Conservation (phyloP, 2,329 filamentous ascomycete species). For the Monilinia polystroma region DNA sequence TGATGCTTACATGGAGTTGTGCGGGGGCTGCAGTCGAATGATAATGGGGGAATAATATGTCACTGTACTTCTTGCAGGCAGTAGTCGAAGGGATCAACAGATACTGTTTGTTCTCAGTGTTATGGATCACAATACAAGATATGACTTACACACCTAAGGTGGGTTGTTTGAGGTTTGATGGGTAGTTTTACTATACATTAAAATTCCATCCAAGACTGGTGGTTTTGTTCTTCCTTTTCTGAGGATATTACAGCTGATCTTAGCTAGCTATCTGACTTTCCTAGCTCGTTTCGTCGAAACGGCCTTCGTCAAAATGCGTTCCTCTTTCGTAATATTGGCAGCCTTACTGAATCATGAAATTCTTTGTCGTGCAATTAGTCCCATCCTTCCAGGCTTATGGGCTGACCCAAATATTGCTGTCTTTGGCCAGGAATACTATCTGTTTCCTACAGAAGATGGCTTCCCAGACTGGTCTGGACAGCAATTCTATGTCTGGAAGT, state of each 20-base stretch:
- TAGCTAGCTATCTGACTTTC: not conserved
- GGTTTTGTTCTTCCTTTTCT: not conserved
- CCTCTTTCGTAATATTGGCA: not conserved
- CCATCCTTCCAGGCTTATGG: not conserved
- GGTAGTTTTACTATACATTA: not conserved
- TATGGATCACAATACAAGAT: too few species aligned
- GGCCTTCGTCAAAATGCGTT: not conserved
- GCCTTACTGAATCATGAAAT: not conserved
- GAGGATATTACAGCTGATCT: not conserved
- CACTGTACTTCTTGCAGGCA: not conserved
- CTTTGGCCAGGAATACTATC: not conserved
- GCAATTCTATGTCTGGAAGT: not conserved
- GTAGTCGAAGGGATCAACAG: not conserved
- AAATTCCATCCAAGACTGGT: not conserved
- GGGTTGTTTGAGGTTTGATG: not conserved
- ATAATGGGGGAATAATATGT: not conserved
- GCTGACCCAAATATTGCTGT: not conserved
- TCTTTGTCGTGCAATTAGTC: not conserved
- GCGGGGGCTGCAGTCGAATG: not conserved
- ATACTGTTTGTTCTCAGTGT: not conserved
- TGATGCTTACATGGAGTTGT: not conserved
- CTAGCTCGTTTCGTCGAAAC: not conserved
- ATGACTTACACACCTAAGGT: not conserved
- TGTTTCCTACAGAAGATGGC: not conserved
- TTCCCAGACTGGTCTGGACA: not conserved